Base-by-base conservation (phyloP, 75 land plant species). In the Larix kaempferi region DNA sequence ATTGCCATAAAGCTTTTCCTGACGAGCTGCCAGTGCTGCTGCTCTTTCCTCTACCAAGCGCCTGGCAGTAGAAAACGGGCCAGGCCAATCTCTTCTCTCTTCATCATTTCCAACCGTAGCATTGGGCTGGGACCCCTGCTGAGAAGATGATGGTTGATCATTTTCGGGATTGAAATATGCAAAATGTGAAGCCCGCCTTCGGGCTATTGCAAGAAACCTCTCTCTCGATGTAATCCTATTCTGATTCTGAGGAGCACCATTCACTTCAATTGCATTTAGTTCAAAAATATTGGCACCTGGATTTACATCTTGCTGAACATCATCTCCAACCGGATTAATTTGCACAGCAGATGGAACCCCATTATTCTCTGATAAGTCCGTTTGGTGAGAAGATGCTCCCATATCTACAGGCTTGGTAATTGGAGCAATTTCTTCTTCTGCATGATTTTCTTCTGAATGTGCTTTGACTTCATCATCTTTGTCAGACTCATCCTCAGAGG, bases 31-130 rank as follows among this genome's bases (percentile, higher is more conserved):
- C 49, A 73, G 44, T 44, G 66, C 44, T 41, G 33, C n/a, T 65
- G 65, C 59, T 57, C 44, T 33, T 76, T 78, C 81, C 64, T 59
- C 76, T 55, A 49, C 80, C 25, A 74, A 17, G 13, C 75, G 57
- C 6, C 74, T 80, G 13, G 92, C 94, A 74, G 94, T 88, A 14
- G 92, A 86, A 74, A 88, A 94, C 12, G 94, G 94, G 33, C 94
- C 97, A 57, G 94, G 97, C 97, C 97, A 91, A 74, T 91, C 93
- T 8, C 49, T 37, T 39, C 19, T 66, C 71, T 66, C n/a, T 14
- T 29, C 37, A 14, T 67, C 22, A 15, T n/a, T 29, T 39, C 16
- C 39, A 16, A 8, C 49, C 19, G 16, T 39, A 35, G 13, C 35
- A 66, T 15, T 35, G 29, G 71, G 2, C 14, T 35, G 21, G 19